These are phyloP conservation scores for Deuterostichococcus epilithicus DNA, from an alignment of 139 green algal genomes.

Conservation along the genomic window DNA sequence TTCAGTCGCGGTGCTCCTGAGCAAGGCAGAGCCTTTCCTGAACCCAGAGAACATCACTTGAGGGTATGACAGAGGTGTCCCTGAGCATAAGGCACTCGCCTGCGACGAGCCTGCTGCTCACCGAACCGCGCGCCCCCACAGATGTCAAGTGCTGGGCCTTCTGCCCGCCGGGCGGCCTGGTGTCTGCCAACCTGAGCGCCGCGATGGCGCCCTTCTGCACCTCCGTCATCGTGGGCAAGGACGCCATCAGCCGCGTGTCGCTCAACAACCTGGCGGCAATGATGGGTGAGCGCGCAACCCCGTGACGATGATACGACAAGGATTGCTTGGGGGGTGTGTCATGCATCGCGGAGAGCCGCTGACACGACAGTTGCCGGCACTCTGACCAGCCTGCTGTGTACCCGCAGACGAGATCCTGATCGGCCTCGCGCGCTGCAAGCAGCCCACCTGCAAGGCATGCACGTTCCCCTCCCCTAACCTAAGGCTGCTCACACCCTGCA, in stretches of 20 bases:
- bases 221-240: slow-evolving; percentile 53
- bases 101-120: too few relatives aligned
- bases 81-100: too few relatives aligned
- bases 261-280: slow-evolving; percentile 26
- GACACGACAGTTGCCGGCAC: neutral
- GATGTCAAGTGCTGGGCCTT: slow-evolving; percentile 53
- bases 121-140: neutral
- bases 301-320: neutral
- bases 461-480: slow-evolving; percentile 15
- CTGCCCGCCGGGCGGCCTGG: slow-evolving; percentile 46
- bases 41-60: too few relatives aligned
- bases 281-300: slow-evolving; percentile 28
- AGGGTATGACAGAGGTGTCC: too few relatives aligned
- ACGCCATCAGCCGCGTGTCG: slow-evolving; percentile 52
- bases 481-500: too few relatives aligned
- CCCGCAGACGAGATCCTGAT: slow-evolving; percentile 49
- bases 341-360: neutral
- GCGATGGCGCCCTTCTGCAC: slow-evolving; percentile 34
- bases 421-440: slow-evolving; percentile 46
- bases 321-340: neutral
- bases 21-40: too few relatives aligned
- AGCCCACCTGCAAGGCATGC: slow-evolving; percentile 1
- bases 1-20: too few relatives aligned
- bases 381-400: slow-evolving; percentile 16
- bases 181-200: slow-evolving; percentile 33